A percentile compares a stretch with the other conserved stretches of the same genome.
phyloP scores from a whole-genome alignment of 2,329 filamentous ascomycete species.

The Cladobotryum protrusum region DNA sequence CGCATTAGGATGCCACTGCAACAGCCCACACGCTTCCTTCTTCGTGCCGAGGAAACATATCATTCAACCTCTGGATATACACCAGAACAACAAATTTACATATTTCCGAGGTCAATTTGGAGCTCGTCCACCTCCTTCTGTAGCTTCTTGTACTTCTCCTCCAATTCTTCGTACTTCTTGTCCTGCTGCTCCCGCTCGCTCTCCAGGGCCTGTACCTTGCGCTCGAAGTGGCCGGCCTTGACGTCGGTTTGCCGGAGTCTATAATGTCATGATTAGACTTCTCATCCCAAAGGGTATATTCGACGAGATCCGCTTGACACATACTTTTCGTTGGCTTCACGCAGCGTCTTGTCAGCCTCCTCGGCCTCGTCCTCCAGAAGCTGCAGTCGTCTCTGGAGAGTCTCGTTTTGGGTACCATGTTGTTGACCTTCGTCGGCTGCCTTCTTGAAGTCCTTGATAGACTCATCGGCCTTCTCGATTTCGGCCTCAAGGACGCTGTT shows the following conservation, averaged over 20 bases:
- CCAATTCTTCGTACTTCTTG: conserved; percentile 95
- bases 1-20: conserved; percentile 18
- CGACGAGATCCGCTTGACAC: conserved; percentile 27
- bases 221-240: conserved; percentile 98
- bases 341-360: conserved; percentile 89
- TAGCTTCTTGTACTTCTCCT: conserved; percentile 74
- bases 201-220: conserved; percentile 97
- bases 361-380: conserved; percentile 97
- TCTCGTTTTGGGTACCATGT: conserved; percentile 85
- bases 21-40: conserved; percentile 4
- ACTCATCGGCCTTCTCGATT: conserved; percentile 84
- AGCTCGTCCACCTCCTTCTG: conserved; percentile 92
- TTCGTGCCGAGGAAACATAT: neutral
- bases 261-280: conserved; percentile 10
- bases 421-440: conserved; percentile 74
- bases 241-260: conserved; percentile 98
- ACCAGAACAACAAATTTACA: conserved; percentile 49
- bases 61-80: neutral
- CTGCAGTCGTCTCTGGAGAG: conserved; percentile 85
- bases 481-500: conserved; percentile 85
- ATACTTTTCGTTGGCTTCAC: conserved; percentile 98
- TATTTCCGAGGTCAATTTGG: conserved; percentile 85
- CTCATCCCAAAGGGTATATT: neutral
- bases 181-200: conserved; percentile 90
- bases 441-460: conserved; percentile 82